Conservation (phyloP, 2,329 filamentous ascomycete genomes). For the Aspergillus fischeri region DNA sequence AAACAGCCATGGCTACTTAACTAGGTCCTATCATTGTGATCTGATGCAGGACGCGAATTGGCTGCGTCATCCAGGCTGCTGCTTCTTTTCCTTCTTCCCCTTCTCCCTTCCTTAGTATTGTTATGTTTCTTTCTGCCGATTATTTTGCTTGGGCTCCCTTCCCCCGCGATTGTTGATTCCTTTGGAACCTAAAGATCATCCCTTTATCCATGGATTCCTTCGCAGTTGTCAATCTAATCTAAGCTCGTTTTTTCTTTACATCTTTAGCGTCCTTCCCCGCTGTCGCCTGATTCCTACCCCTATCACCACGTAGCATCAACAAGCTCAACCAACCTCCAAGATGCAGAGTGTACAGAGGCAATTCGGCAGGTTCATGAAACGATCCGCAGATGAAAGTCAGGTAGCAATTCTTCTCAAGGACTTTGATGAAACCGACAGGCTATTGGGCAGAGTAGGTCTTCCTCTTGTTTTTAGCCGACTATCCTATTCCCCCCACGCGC, state of each 20-base stretch:
- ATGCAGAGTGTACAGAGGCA: constrained; percentile 61
- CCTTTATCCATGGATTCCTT: neutral
- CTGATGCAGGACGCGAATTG: constrained; percentile 2
- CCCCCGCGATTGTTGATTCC: neutral
- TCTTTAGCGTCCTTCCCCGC: neutral
- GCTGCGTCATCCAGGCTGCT: constrained; percentile 16
- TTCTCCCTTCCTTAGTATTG: neutral
- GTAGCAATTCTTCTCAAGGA: constrained; percentile 71
- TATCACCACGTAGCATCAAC: neutral
- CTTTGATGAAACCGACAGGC: constrained; percentile 73
- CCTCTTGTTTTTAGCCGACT: neutral
- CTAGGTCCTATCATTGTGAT: neutral
- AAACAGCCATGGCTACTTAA: neutral
- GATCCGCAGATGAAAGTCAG: constrained; percentile 71
- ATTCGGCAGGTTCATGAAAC: constrained; percentile 67
- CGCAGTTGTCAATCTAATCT: neutral
- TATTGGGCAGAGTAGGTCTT: constrained; percentile 63
- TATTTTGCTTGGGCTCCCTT: neutral
- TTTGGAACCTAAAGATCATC: neutral
- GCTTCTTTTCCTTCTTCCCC: neutral
- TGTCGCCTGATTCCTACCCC: neutral
- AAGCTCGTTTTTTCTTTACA: neutral
- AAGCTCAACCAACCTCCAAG: constrained; percentile 9
- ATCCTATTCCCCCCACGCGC: neutral
- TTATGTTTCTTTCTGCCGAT: neutral